phyloP scores from a whole-genome alignment of 140 eudicot genomes.

The Stevia rebaudiana region DNA sequence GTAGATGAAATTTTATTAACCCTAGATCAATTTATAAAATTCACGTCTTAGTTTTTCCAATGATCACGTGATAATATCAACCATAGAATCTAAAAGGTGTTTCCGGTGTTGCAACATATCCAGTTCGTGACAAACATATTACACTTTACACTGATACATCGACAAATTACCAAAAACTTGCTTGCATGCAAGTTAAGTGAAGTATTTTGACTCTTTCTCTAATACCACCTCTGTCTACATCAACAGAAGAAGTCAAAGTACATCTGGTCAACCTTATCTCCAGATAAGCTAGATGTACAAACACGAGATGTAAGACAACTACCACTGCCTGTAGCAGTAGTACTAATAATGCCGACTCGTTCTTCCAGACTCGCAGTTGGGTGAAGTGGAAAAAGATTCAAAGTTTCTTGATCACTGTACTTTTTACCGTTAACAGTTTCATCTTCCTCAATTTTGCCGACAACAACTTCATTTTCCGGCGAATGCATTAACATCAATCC shows the following conservation, averaged over 20 bases:
- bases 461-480: slow-evolving; percentile 8
- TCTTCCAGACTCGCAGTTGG: slow-evolving; percentile 51
- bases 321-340: not conserved
- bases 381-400: slow-evolving; percentile 62
- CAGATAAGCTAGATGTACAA: slow-evolving; percentile 31
- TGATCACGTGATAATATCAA: no score
- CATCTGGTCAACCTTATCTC: slow-evolving; percentile 22
- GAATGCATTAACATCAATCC: not conserved
- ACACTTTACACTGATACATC: no score
- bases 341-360: not conserved
- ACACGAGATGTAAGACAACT: slow-evolving; percentile 8
- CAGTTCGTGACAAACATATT: no score
- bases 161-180: not conserved
- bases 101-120: no score
- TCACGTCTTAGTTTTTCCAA: no score
- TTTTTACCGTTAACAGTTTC: not conserved
- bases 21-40: no score
- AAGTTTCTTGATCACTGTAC: slow-evolving; percentile 28
- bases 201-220: slow-evolving; percentile 2
- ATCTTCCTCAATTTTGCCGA: slow-evolving; percentile 13
- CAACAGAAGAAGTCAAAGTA: slow-evolving; percentile 42
- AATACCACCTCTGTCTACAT: not conserved
- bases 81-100: no score
- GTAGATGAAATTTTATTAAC: no score
- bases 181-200: slow-evolving; percentile 20